These are phyloP conservation scores for Spizellomyces punctatus DNA, from an alignment of 192 early-diverging fungal species.

Conservation along the genomic window DNA sequence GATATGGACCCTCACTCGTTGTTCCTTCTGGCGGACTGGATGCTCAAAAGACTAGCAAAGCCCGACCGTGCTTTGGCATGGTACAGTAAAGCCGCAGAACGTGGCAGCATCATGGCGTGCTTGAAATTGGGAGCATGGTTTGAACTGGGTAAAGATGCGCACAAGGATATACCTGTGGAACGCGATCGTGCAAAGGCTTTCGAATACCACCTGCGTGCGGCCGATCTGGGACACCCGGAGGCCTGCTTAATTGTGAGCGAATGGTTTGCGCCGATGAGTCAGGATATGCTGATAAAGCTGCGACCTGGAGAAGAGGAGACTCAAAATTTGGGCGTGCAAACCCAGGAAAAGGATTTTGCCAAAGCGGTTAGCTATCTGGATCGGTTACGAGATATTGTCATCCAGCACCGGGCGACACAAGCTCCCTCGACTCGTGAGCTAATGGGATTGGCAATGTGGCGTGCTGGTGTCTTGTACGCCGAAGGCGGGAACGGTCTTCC, in stretches of 20 bases:
- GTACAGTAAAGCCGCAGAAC: constrained; percentile 35
- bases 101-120: constrained; percentile 41
- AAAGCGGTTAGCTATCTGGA: neutral
- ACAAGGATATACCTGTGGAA: constrained; percentile 36
- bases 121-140: constrained; percentile 53
- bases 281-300: neutral
- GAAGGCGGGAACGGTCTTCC: constrained; percentile 5
- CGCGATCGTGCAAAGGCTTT: constrained; percentile 29
- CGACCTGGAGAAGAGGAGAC: neutral
- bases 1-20: constrained; percentile 48
- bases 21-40: constrained; percentile 33
- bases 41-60: constrained; percentile 7
- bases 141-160: constrained; percentile 43
- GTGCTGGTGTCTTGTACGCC: constrained; percentile 12
- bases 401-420: neutral
- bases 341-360: neutral
- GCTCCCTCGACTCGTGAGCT: neutral
- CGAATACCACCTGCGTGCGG: constrained; percentile 44
- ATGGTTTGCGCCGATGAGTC: constrained; percentile 30
- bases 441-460: constrained; percentile 7
- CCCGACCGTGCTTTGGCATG: constrained; percentile 27
- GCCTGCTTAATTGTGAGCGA: constrained; percentile 47
- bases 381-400: neutral
- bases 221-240: constrained; percentile 42
- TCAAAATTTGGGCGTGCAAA: neutral